Evolutionary conservation across 768 basidiomycete species (phyloP), one percentile per base, ranked within the genome.

Genomic region (Mycena galericulata): DNA sequence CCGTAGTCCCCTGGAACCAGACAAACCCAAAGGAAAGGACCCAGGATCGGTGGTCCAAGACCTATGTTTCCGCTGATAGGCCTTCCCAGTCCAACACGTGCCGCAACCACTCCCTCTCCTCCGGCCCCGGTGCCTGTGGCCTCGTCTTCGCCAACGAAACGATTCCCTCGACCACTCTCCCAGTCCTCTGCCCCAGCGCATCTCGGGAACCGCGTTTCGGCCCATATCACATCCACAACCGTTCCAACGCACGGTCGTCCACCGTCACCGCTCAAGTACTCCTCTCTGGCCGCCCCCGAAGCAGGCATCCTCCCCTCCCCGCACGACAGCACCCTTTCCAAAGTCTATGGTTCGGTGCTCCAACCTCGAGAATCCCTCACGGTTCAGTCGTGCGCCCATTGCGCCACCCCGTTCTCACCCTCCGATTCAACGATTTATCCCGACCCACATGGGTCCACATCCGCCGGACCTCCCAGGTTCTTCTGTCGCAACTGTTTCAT

Each of bases 391-490:
- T 96, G 94, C 75, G 86, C 86, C 36, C 76, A 88, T 15, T 96
- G 94, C 75, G 80, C 82, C 18, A 77, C 83, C 0, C 81, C 84
- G 12, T 96, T 95, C 74, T 87, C 89, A 38, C 93, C 94, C 3
- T 59, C 70, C 29, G 94, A 96, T 76, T 88, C 92, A 24, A 96
- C 94, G 32, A 93, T 96, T 67, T 96, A 94, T 74, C 94, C 94
- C 1, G 90, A 94, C 73, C 91, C 91, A 41, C 76, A 77, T 59
- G 72, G 46, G 62, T 73, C 75, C 62, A 75, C 75, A 53, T 74
- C 72, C n/a, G 68, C 79, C 7, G 75, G 73, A 54, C 75, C 78
- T 12, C 81, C 81, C n/a, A 85, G 87, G 3, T 95, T 93, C 77
- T 80, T 95, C 18, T 96, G 94, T 77, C 87, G 88, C 29, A 79